Conservation (phyloP, 1,139 yeast genomes). For the Candida sp. region DNA sequence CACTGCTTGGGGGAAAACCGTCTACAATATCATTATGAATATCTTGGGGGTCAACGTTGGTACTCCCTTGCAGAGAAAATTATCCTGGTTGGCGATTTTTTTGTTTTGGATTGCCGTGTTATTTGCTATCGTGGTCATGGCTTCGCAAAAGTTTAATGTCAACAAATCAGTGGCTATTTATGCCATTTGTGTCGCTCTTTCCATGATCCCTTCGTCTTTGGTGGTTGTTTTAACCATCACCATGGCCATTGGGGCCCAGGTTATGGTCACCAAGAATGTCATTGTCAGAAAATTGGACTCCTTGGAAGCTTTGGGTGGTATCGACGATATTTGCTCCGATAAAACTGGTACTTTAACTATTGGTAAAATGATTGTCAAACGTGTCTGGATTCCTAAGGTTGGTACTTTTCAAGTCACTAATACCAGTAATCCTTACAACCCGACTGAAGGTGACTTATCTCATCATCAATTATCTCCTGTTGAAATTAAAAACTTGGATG, state of each 20-base stretch:
- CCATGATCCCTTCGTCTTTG: conserved; percentile 82
- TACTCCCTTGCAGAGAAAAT: conserved; percentile 67
- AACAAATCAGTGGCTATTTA: conserved; percentile 73
- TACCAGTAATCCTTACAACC: conserved; percentile 71
- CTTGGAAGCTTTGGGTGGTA: conserved; percentile 76
- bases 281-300: conserved; percentile 79
- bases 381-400: conserved; percentile 72
- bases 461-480: conserved; percentile 42
- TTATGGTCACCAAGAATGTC: conserved; percentile 69
- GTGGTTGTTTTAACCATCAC: conserved; percentile 81
- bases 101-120: conserved; percentile 70
- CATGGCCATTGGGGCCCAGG: conserved; percentile 84
- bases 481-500: conserved; percentile 31
- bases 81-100: conserved; percentile 68
- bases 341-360: conserved; percentile 82
- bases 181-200: conserved; percentile 78
- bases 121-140: conserved; percentile 80
- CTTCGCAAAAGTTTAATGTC: conserved; percentile 65
- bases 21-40: conserved; percentile 47
- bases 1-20: conserved; percentile 10
- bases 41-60: conserved; percentile 76
- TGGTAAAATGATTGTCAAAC: conserved; percentile 73
- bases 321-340: conserved; percentile 79
- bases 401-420: conserved; percentile 64
- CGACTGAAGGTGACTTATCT: conserved; percentile 57